Evolutionary conservation across 1,284 basidiomycete genomes (phyloP).

Genomic region (Termitomyces sp.): DNA sequence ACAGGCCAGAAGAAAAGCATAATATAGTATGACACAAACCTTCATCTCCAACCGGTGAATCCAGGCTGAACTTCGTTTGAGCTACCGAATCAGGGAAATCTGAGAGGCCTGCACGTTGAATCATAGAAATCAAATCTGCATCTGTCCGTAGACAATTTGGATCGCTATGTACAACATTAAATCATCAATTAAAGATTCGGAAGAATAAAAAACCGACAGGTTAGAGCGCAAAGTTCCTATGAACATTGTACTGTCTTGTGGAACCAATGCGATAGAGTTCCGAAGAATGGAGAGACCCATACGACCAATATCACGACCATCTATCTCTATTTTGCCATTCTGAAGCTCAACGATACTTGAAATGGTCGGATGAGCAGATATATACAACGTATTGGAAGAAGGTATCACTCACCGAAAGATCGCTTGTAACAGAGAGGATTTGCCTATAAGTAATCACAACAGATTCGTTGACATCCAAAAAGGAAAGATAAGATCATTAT

Average conservation of each 20-base stretch:
- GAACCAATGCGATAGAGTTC: conserved; percentile 63
- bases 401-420: conserved; percentile 65
- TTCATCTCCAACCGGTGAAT: conserved; percentile 60
- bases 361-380: conserved; percentile 30
- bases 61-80: conserved; percentile 64
- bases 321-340: conserved; percentile 64
- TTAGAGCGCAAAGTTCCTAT: conserved; percentile 66
- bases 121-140: conserved; percentile 41
- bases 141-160: conserved; percentile 51
- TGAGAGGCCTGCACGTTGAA: conserved; percentile 60
- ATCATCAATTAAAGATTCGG: background rate
- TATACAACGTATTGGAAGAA: background rate
- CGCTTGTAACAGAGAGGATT: conserved; percentile 70
- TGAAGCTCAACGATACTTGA: conserved; percentile 62
- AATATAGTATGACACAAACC: conserved; percentile 29
- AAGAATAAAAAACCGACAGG: conserved; percentile 37
- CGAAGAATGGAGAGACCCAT: conserved; percentile 58
- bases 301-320: conserved; percentile 57
- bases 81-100: conserved; percentile 43
- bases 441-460: conserved; percentile 39
- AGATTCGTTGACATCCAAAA: background rate
- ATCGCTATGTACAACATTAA: conserved; percentile 36
- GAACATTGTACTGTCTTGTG: conserved; percentile 64
- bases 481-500: background rate
- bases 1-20: conserved; percentile 13